These are phyloP conservation scores for Austropuccinia psidii DNA, from an alignment of 1,284 basidiomycete species.

Conservation along the genomic window DNA sequence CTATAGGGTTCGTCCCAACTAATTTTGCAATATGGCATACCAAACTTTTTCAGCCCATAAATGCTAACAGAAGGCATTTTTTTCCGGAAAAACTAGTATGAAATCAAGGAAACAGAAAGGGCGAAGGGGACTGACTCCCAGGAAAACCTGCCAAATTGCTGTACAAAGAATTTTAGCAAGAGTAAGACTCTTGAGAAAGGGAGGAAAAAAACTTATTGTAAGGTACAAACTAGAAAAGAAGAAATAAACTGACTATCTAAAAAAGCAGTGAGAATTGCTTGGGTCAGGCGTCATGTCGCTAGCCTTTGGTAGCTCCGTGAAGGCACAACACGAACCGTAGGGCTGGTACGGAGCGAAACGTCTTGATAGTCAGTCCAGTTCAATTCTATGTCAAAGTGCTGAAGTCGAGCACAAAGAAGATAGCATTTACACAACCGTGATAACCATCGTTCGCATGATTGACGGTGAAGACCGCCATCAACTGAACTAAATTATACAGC, in stretches of 20 bases:
- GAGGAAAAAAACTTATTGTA: neutral
- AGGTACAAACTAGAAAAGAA: neutral
- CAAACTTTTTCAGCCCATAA: neutral
- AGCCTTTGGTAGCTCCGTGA: neutral
- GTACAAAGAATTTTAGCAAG: neutral
- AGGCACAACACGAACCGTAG: constrained; percentile 7
- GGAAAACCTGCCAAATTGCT: neutral
- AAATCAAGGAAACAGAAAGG: neutral
- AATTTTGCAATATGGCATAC: neutral
- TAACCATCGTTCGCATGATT: constrained; percentile 9
- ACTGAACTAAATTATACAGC: too few species aligned
- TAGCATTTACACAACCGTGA: constrained; percentile 12
- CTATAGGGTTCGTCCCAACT: neutral
- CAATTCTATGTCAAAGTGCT: neutral
- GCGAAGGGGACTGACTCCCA: neutral
- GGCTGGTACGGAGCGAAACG: neutral
- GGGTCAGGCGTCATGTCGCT: constrained; percentile 1
- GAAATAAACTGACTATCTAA: neutral
- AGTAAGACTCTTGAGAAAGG: neutral
- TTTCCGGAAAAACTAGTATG: neutral
- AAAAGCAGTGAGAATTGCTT: neutral
- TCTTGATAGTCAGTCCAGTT: neutral
- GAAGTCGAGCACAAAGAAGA: neutral
- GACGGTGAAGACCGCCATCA: constrained; percentile 22
- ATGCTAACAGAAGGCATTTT: neutral